phyloP scores from a whole-genome alignment of 2,329 filamentous ascomycete genomes.

The Fusarium abutilonis region DNA sequence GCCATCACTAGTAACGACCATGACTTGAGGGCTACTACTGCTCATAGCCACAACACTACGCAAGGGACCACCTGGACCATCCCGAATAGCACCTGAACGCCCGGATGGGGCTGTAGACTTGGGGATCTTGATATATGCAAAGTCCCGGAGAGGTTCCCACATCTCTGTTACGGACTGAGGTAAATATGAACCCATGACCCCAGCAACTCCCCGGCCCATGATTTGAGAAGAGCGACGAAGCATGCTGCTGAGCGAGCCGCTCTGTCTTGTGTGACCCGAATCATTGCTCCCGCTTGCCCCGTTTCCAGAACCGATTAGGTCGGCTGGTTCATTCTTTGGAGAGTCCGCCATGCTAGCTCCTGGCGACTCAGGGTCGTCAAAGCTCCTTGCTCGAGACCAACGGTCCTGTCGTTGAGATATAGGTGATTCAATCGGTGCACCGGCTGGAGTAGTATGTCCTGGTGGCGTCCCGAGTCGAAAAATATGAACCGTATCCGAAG shows the following conservation, averaged over 20 bases:
- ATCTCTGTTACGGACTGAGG: conserved; percentile 95
- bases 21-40: conserved; percentile 91
- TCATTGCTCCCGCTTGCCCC: conserved; percentile 42
- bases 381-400: conserved; percentile 63
- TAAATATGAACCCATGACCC: conserved; percentile 89
- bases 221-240: conserved; percentile 94
- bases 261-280: conserved; percentile 58
- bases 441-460: conserved; percentile 50
- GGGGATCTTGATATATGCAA: conserved; percentile 95
- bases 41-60: conserved; percentile 98
- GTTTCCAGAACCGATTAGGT: conserved; percentile 48
- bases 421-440: conserved; percentile 52
- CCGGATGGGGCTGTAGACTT: conserved; percentile 56
- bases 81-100: conserved; percentile 43
- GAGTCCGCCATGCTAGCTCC: conserved; percentile 63
- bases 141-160: conserved; percentile 95
- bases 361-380: conserved; percentile 57
- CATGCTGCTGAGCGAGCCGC: conserved; percentile 88
- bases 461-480: conserved; percentile 77
- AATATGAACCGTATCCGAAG: conserved; percentile 95
- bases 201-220: conserved; percentile 87
- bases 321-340: conserved; percentile 59
- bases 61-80: conserved; percentile 62
- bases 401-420: conserved; percentile 59
- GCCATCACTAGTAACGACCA: conserved; percentile 97